phyloP scores from a whole-genome alignment of 495 filamentous ascomycete genomes.

The Staphylotrichum longicolle region DNA sequence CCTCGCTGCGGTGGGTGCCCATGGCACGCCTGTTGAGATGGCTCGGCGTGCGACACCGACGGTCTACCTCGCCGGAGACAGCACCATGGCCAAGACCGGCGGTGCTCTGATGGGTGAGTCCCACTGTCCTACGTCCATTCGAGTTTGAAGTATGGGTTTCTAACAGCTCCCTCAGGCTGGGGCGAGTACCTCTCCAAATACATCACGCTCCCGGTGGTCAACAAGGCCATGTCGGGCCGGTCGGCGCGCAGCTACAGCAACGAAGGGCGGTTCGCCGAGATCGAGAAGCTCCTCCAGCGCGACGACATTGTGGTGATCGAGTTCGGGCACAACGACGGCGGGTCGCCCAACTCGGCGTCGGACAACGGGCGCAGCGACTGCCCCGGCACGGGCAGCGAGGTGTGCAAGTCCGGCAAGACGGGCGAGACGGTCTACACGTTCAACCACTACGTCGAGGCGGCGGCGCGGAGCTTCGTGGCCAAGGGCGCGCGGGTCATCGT shows the following conservation, averaged over 20 bases:
- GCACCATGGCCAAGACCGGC: constrained; percentile 51
- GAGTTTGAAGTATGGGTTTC: too few relatives aligned
- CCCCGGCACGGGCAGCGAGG: constrained; percentile 52
- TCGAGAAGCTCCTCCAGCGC: constrained; percentile 46
- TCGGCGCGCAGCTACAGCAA: constrained; percentile 60
- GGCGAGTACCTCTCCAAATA: constrained; percentile 55
- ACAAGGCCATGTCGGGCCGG: constrained; percentile 59
- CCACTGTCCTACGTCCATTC: neutral
- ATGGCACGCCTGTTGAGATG: constrained; percentile 19
- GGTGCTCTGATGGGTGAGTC: constrained; percentile 20
- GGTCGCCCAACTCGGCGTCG: constrained; percentile 48
- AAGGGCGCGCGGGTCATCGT: constrained; percentile 66
- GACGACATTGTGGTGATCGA: constrained; percentile 62
- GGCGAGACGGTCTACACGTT: constrained; percentile 56
- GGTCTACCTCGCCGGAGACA: constrained; percentile 57
- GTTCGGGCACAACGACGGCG: constrained; percentile 67
- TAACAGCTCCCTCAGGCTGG: constrained; percentile 46
- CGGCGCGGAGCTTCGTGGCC: constrained; percentile 48
- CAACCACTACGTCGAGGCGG: constrained; percentile 55
- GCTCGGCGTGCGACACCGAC: constrained; percentile 29
- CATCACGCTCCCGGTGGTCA: constrained; percentile 49
- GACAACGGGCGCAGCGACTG: constrained; percentile 64
- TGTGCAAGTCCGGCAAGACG: constrained; percentile 50
- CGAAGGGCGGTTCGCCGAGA: constrained; percentile 57
- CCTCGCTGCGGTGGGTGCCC: constrained; percentile 8